Conservation (phyloP, 768 basidiomycete species). For the Boletus pseudo-olivaceus region DNA sequence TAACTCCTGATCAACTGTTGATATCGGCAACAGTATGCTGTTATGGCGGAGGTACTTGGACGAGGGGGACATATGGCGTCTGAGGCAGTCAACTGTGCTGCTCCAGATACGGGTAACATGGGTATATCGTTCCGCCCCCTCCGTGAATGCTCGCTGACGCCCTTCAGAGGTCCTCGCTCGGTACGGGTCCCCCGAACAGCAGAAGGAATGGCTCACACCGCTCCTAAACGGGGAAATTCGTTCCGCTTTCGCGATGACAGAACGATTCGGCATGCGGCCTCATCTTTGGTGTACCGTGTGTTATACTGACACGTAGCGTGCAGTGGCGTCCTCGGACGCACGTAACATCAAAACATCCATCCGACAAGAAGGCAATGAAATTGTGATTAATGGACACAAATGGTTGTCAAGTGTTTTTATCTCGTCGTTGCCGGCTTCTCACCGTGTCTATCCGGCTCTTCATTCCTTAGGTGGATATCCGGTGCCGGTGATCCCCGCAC, state of each 20-base stretch:
- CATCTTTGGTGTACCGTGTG: constrained; percentile 3
- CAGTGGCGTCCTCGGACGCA: constrained; percentile 90
- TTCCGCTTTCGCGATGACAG: constrained; percentile 96
- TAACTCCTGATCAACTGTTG: not conserved
- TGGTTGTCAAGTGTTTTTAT: constrained; percentile 50
- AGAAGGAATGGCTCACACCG: constrained; percentile 85
- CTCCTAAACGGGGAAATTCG: constrained; percentile 91
- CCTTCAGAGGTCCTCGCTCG: constrained; percentile 88
- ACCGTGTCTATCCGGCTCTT: constrained; percentile 11
- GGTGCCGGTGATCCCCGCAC: constrained; percentile 94
- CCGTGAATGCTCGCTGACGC: not conserved
- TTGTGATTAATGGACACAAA: constrained; percentile 95
- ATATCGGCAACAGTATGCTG: constrained; percentile 67
- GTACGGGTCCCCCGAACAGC: constrained; percentile 89
- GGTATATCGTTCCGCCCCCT: constrained; percentile 40
- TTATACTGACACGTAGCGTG: constrained; percentile 1
- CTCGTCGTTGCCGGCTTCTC: constrained; percentile 3
- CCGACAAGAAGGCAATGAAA: constrained; percentile 76
- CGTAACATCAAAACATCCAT: constrained; percentile 92
- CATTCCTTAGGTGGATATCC: constrained; percentile 80
- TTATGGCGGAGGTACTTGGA: constrained; percentile 96
- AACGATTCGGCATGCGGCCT: constrained; percentile 63
- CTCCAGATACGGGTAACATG: constrained; percentile 99
- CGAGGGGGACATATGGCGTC: constrained; percentile 78
- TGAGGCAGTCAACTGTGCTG: constrained; percentile 89